Evolutionary conservation across 441 rosid species (phyloP), one percentile per base, ranked within the genome.

Genomic region (Arabidopsis lyrata): DNA sequence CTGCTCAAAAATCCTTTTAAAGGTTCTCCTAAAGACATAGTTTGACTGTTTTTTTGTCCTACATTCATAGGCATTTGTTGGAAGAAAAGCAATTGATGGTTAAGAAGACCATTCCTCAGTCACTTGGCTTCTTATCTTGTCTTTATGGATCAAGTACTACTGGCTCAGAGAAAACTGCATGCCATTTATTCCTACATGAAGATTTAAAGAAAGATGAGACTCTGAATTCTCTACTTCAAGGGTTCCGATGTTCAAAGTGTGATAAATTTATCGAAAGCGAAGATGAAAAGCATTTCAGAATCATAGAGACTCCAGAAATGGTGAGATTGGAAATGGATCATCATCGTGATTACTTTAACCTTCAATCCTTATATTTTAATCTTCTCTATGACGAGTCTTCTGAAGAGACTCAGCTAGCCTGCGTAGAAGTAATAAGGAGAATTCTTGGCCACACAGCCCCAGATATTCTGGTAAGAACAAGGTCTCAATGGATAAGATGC

Each of bases 191-290:
- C 82, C 75, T 89, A 52, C 82, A 80, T 73, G 69, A 54, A 76
- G 81, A 84, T 68, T 57, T 74, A 62, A 86, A 68, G 80, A 85
- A 77, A 47, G 72, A 76, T 63, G 82, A 68, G 74, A 83, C 88
- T 7, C 68, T 83, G 59, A 89, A 88, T 59, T 74, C 62, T 80
- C 70, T 92, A 50, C 81, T 85, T 72, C 85, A 81, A 83, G 97
- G 97, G 63, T 96, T 96, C 74, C 86, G 84, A 78, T 96, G 99
- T 84, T 87, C 96, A 66, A 88, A 82, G 77, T 96, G 99, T 81
- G 98, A 90, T 81, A 74, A 66, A 82, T 72, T 63, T 77, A 31
- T 79, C 71, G 68, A 68, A 77, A 77, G 36, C 65, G 50, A 65
- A 77, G 79, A 68, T 53, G 82, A 78, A 66, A 71, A 24, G 55